These are phyloP conservation scores for Penicillium samsonianum DNA, from an alignment of 495 filamentous ascomycete species.

Conservation along the genomic window DNA sequence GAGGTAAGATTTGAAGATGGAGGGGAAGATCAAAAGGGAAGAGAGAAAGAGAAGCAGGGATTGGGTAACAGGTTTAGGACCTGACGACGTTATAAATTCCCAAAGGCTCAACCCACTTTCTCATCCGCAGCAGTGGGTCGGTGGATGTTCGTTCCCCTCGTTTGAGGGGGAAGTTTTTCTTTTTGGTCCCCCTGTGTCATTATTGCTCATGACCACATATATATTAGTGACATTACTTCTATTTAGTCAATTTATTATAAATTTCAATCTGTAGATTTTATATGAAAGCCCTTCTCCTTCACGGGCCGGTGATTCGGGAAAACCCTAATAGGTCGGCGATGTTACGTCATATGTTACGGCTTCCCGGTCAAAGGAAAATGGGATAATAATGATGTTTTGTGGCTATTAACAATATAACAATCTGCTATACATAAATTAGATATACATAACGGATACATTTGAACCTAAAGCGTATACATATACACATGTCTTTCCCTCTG, in stretches of 20 bases:
- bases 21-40: conserved; percentile 10
- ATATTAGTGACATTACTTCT: background rate
- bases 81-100: conserved; percentile 42
- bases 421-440: too few species aligned
- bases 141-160: conserved; percentile 43
- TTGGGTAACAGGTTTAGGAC: conserved; percentile 24
- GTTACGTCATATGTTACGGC: conserved; percentile 15
- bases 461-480: too few species aligned
- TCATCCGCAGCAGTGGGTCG: conserved; percentile 42
- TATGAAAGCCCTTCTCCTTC: background rate
- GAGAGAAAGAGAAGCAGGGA: conserved; percentile 20
- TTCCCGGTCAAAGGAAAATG: conserved; percentile 8
- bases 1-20: conserved; percentile 6
- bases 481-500: too few species aligned
- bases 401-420: too few species aligned
- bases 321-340: conserved; percentile 1
- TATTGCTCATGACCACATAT: background rate
- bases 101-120: conserved; percentile 34
- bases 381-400: conserved; percentile 15
- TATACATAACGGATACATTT: background rate
- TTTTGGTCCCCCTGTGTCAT: conserved; percentile 14
- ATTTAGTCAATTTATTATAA: background rate
- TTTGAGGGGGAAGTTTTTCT: conserved; percentile 21
- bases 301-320: conserved; percentile 15
- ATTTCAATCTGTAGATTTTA: background rate